Percentiles rank a stretch among this genome's conserved stretches.
Conservation (phyloP, 2,329 filamentous ascomycete species). For the Arthrobotrys musiformis region DNA sequence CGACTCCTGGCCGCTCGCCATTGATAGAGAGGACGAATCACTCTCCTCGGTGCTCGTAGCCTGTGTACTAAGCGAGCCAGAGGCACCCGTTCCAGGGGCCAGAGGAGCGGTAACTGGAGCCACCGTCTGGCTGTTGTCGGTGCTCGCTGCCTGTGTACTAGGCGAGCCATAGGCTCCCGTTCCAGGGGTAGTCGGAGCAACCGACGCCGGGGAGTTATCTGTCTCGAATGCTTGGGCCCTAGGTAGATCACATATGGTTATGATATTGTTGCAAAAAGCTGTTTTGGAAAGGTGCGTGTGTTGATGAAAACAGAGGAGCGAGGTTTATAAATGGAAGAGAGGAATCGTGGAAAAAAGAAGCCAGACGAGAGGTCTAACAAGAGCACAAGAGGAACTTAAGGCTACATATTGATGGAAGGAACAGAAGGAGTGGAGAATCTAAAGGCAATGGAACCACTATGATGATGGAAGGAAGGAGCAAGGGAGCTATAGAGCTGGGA, state of each 20-base stretch:
- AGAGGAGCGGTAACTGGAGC: constrained; percentile 11
- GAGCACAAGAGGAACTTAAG: no score
- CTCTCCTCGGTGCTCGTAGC: constrained; percentile 8
- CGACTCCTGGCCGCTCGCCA: background rate
- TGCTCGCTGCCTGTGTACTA: constrained; percentile 13
- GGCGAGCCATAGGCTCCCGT: background rate
- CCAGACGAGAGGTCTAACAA: no score
- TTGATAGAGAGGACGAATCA: background rate
- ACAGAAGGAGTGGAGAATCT: no score
- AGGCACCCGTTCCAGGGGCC: constrained; percentile 2
- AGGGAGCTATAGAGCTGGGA: no score
- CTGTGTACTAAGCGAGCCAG: background rate
- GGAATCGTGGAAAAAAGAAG: no score
- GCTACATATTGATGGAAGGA: no score
- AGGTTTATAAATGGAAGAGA: no score
- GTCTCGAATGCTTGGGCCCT: background rate
- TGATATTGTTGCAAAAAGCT: background rate
- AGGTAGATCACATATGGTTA: background rate
- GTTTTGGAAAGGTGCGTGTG: no score
- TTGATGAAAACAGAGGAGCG: no score
- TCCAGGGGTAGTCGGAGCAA: background rate
- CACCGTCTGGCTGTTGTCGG: background rate
- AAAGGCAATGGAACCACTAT: no score
- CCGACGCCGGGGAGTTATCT: background rate
- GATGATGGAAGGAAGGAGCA: no score